Evolutionary conservation across 805 yeast species (phyloP), one percentile per base, ranked within the genome.

Genomic region (Wickerhamiella lipophila): DNA sequence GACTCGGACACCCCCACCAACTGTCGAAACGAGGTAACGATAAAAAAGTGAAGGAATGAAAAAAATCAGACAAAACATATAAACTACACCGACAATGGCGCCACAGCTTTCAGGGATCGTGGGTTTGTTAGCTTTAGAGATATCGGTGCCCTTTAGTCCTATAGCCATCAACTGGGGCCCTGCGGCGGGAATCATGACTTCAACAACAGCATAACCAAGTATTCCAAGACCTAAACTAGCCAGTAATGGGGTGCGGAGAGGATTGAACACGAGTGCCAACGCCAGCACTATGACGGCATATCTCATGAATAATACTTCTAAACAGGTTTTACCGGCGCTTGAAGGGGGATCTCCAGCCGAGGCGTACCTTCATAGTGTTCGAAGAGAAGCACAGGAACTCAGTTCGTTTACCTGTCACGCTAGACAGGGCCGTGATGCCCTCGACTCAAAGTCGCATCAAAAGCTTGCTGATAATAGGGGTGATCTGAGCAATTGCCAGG

Each of bases 81-180:
- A 87, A 0, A 87, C 79, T 3, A 83, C 71, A 0, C 95, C 92
- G 4, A 86, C 75, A 0, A 89, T 81, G 2, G 86, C 81, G n/a
- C 98, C 98, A 70, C 89, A 79, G 0, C 94, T 76, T 66, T 92
- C 98, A 1, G 98, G 92, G 8, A 86, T 72, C 2, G 78, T 69
- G 0, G 94, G 94, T 38, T 64, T 70, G n/a, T 76, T 77, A n/a
- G 62, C 64, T 62, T 92, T 92, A 40, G 87, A 79, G 60, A 87
- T 57, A 62, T 92, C 98, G 53, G 73, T 77, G 8, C 98, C 98
- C 53, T 67, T 74, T n/a, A 92, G 71, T 0, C 98, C 98, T 40
- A 82, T 50, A 40, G 50, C 43, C 21, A 49, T 49, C 36, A 58
- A 48, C 19, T 56, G 53, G 13, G 57, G 56, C 8, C 55, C 52